Percentiles rank a stretch among this genome's conserved stretches.
These are phyloP conservation scores for Amanita molliuscula DNA, from an alignment of 768 basidiomycete species.

Conservation along the genomic window DNA sequence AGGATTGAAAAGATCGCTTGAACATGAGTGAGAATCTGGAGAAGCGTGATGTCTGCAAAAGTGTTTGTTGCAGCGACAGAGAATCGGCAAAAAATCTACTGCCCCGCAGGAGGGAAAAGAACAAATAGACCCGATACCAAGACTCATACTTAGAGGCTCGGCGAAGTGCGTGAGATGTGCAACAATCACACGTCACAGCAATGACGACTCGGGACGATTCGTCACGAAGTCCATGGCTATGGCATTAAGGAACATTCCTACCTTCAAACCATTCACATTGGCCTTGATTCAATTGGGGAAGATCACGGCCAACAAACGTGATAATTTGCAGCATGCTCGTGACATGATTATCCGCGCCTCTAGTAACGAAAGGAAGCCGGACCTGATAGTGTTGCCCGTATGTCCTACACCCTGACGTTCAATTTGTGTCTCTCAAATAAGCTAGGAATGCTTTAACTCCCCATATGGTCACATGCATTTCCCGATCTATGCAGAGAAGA, in stretches of 20 bases:
- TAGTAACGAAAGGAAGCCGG: slow-evolving; percentile 42
- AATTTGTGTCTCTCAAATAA: neutral
- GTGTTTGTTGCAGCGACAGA: slow-evolving; percentile 45
- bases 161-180: neutral
- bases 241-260: neutral
- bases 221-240: neutral
- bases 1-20: slow-evolving; percentile 6
- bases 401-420: slow-evolving; percentile 11
- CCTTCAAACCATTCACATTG: slow-evolving; percentile 67
- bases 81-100: slow-evolving; percentile 72
- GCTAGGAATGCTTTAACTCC: slow-evolving; percentile 82
- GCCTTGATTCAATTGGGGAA: slow-evolving; percentile 87
- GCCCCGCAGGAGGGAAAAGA: slow-evolving; percentile 45
- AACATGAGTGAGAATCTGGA: slow-evolving; percentile 53
- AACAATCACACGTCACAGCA: too few species aligned
- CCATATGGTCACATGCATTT: slow-evolving; percentile 78
- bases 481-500: slow-evolving; percentile 73
- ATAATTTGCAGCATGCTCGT: slow-evolving; percentile 76
- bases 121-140: slow-evolving; percentile 51
- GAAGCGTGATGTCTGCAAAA: slow-evolving; percentile 60
- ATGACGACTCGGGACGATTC: too few species aligned
- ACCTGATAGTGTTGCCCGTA: slow-evolving; percentile 80
- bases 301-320: slow-evolving; percentile 56
- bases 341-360: slow-evolving; percentile 67
- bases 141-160: slow-evolving; percentile 22